Percentiles rank a stretch among this genome's conserved stretches.
Evolutionary conservation across 2,329 filamentous ascomycete genomes (phyloP).

Genomic region (Hymenoscyphus infarciens): DNA sequence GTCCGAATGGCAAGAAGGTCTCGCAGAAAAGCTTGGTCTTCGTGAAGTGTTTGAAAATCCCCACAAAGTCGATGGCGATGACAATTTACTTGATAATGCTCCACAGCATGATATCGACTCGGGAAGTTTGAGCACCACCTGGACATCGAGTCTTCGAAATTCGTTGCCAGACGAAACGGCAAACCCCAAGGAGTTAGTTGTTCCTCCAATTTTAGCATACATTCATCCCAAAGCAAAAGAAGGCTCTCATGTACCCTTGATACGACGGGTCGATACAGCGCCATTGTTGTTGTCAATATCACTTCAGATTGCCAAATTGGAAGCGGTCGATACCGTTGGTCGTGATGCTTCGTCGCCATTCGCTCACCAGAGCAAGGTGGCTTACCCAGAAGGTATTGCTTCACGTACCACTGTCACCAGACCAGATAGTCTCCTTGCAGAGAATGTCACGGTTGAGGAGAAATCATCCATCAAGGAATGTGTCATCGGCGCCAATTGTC

Average conservation of each 20-base stretch:
- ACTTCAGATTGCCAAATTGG: slow-evolving; percentile 80
- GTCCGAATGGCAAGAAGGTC: slow-evolving; percentile 79
- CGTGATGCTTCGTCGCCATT: slow-evolving; percentile 62
- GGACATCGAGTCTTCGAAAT: slow-evolving; percentile 27
- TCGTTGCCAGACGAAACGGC: slow-evolving; percentile 8
- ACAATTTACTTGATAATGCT: slow-evolving; percentile 30
- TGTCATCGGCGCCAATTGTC: slow-evolving; percentile 82
- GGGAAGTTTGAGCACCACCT: slow-evolving; percentile 32
- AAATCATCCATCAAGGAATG: slow-evolving; percentile 90
- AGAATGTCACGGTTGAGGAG: slow-evolving; percentile 85
- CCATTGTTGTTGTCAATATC: slow-evolving; percentile 78
- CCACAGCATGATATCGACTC: slow-evolving; percentile 32
- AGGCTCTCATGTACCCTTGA: slow-evolving; percentile 52
- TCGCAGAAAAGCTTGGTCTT: slow-evolving; percentile 74
- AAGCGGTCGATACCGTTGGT: slow-evolving; percentile 62
- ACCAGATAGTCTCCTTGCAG: slow-evolving; percentile 76
- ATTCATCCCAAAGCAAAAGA: slow-evolving; percentile 57
- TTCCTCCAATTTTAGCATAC: slow-evolving; percentile 78
- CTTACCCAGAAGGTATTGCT: slow-evolving; percentile 78
- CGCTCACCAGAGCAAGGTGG: slow-evolving; percentile 74
- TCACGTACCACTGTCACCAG: slow-evolving; percentile 77
- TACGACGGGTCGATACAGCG: slow-evolving; percentile 85
- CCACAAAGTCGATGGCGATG: slow-evolving; percentile 39
- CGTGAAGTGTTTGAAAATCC: slow-evolving; percentile 57
- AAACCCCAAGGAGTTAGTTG: slow-evolving; percentile 32